Evolutionary conservation across 2,329 filamentous ascomycete genomes (phyloP), one percentile per base, ranked within the genome.

Genomic region (Trichoderma breve): DNA sequence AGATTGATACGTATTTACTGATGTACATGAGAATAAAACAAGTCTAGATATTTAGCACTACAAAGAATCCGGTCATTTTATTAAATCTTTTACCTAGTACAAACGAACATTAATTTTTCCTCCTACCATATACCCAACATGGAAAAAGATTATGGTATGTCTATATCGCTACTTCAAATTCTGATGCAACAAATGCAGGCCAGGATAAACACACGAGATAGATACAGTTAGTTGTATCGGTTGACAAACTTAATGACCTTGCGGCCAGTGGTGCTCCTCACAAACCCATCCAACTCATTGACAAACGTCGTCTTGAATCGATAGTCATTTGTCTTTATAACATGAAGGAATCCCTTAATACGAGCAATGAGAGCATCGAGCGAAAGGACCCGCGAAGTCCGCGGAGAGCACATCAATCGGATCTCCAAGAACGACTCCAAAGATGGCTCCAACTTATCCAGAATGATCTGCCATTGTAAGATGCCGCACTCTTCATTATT

Each of bases 391-490:
- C 57, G 36, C 4, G 68, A 62, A 2, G 34, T 62, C 0, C 62
- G 65, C 24, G 51, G 60, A 3, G 76, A 70, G 55, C 75, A 58
- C 15, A 83, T 69, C 70, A 83, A 30, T 7, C 79, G 70, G 9
- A 77, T 43, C 73, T 83, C 74, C 0, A 77, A 71, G 0, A 61
- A 74, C 1, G 73, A 66, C 8, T 80, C 79, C 65, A 74, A 21
- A 0, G 77, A 75, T 1, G 73, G 75, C 15, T 78, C 74, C 53
- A 79, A 67, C 67, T 75, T 77, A 14, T 77, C 74, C 5, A 84
- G 58, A 3, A 85, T 78, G 1, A 84, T 74, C 71, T 86, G 83
- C 82, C 83, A 85, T 51, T 85, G 81, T 0, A 85, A 66, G 3
- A 85, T 68, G 0, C 79, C 79, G 4, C 72, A 78, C 2, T 77